phyloP scores from a whole-genome alignment of 306 rosid species.

The Luffa acutangula region DNA sequence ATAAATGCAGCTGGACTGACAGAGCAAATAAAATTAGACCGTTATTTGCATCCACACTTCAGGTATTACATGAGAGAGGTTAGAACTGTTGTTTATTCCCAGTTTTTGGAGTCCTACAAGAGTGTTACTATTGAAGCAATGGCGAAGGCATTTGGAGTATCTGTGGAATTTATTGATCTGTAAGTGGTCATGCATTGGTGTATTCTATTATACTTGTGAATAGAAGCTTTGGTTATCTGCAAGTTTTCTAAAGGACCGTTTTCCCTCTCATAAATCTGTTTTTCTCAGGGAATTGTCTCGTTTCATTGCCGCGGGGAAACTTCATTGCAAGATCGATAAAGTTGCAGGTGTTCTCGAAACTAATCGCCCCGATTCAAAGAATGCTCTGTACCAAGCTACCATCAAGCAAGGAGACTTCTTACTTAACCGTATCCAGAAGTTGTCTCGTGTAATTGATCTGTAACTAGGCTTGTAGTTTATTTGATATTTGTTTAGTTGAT shows the following conservation, averaged over 20 bases:
- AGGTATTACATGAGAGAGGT: slow-evolving; percentile 95
- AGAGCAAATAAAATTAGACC: slow-evolving; percentile 84
- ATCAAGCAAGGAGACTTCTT: slow-evolving; percentile 98
- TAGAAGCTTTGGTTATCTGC: background rate
- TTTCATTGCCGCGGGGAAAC: slow-evolving; percentile 93
- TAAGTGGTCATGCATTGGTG: slow-evolving; percentile 28
- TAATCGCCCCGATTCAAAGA: slow-evolving; percentile 89
- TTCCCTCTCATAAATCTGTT: background rate
- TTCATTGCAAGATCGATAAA: slow-evolving; percentile 94
- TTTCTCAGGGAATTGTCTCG: slow-evolving; percentile 87
- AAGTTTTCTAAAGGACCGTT: background rate
- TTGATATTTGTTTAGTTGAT: background rate
- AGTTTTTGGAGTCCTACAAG: slow-evolving; percentile 93
- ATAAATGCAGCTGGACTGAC: slow-evolving; percentile 67
- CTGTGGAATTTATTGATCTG: slow-evolving; percentile 89
- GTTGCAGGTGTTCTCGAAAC: slow-evolving; percentile 94
- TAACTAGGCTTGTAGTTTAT: slow-evolving; percentile 11
- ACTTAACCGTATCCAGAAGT: slow-evolving; percentile 79
- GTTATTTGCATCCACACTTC: slow-evolving; percentile 84
- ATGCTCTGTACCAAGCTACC: slow-evolving; percentile 92
- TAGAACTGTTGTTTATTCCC: slow-evolving; percentile 79
- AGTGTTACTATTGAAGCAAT: slow-evolving; percentile 93
- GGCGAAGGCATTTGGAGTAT: slow-evolving; percentile 97
- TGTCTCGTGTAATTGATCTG: slow-evolving; percentile 89
- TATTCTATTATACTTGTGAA: background rate